These are phyloP conservation scores for Venustampulla echinocandica DNA, from an alignment of 495 filamentous ascomycete species.

Conservation along the genomic window DNA sequence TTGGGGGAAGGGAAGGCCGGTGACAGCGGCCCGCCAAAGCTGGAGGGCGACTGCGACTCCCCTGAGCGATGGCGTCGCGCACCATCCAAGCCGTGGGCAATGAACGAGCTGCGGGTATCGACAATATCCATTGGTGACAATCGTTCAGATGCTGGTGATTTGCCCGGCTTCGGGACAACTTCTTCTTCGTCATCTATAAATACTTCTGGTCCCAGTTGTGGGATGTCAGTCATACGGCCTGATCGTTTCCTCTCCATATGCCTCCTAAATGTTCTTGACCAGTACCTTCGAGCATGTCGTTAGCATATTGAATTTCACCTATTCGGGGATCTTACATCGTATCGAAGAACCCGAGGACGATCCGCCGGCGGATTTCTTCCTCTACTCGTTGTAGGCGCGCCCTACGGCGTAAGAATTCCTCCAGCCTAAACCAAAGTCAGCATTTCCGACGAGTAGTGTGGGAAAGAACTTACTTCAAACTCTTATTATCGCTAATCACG, in stretches of 20 bases:
- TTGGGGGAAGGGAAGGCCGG: conserved; percentile 11
- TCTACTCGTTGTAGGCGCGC: conserved; percentile 91
- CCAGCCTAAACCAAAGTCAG: conserved; percentile 44
- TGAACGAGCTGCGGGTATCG: conserved; percentile 17
- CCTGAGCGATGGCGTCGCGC: conserved; percentile 22
- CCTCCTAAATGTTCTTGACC: conserved; percentile 72
- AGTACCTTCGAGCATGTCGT: conserved; percentile 46
- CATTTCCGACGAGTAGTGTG: neutral
- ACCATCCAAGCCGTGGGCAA: conserved; percentile 18
- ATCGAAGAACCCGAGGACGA: conserved; percentile 92
- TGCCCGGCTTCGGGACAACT: conserved; percentile 7
- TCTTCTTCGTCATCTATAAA: conserved; percentile 60
- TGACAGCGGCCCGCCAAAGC: conserved; percentile 4
- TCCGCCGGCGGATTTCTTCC: conserved; percentile 80
- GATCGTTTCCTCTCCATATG: conserved; percentile 56
- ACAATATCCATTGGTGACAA: conserved; percentile 16
- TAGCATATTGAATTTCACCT: too few species aligned
- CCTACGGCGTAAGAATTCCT: conserved; percentile 89
- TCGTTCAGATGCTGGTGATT: conserved; percentile 7
- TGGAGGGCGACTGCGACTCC: conserved; percentile 27
- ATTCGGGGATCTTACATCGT: conserved; percentile 70
- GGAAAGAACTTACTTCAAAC: conserved; percentile 53
- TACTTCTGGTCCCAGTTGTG: conserved; percentile 82
- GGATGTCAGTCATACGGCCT: conserved; percentile 65
- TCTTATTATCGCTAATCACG: conserved; percentile 96